Percentiles rank a stretch among this genome's conserved stretches.
Evolutionary conservation across 129 eudicot species (phyloP).

Genomic region (Lonicera japonica): DNA sequence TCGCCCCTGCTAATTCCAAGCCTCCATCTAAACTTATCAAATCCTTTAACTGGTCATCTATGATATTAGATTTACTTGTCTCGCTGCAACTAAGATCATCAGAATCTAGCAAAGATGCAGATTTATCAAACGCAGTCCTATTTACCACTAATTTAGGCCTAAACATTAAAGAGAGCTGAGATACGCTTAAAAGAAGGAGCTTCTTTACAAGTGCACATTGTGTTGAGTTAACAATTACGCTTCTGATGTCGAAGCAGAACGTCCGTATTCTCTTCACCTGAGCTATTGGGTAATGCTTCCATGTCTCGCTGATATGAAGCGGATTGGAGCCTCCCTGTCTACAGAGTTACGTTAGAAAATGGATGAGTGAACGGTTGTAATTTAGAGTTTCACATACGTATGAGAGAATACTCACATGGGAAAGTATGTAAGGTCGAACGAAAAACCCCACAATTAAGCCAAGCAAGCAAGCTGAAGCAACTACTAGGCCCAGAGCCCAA

Average conservation of each 20-base stretch:
- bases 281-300: conserved; percentile 72
- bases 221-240: conserved; percentile 67
- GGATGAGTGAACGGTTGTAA: not conserved
- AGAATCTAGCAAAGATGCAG: conserved; percentile 58
- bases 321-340: conserved; percentile 67
- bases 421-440: conserved; percentile 57
- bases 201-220: conserved; percentile 18
- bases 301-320: conserved; percentile 52
- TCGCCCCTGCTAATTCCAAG: conserved; percentile 3
- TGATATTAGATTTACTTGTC: conserved; percentile 21
- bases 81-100: conserved; percentile 20
- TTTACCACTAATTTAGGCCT: conserved; percentile 23
- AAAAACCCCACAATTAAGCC: conserved; percentile 57
- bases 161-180: conserved; percentile 51
- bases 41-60: conserved; percentile 40
- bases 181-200: conserved; percentile 28
- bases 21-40: conserved; percentile 39
- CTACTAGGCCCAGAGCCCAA: conserved; percentile 48
- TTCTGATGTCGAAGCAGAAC: conserved; percentile 66
- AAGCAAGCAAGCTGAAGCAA: conserved; percentile 52
- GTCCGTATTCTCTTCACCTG: conserved; percentile 69
- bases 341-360: conserved; percentile 41
- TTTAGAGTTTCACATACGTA: not conserved
- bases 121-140: conserved; percentile 10
- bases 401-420: conserved; percentile 51